Conservation (phyloP, 371 early-diverging fungal genomes). For the Basidiobolus meristosporus region DNA sequence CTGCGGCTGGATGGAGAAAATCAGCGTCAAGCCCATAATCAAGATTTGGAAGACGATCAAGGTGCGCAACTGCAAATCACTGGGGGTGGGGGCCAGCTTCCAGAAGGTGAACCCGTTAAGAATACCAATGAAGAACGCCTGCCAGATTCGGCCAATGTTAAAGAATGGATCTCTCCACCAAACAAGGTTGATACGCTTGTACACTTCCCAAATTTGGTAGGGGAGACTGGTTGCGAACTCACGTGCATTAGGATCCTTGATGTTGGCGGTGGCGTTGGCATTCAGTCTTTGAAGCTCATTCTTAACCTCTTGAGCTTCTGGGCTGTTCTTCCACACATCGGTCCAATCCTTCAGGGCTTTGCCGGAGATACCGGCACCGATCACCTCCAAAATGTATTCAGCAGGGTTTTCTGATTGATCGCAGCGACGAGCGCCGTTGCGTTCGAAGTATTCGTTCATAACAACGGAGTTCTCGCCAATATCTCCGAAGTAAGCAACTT, state of each 20-base stretch:
- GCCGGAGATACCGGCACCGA: conserved; percentile 36
- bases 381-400: conserved; percentile 46
- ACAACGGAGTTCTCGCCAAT: conserved; percentile 26
- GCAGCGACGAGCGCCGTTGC: conserved; percentile 34
- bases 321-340: conserved; percentile 27
- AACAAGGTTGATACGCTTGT: conserved; percentile 32
- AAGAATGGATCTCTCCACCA: conserved; percentile 46
- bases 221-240: conserved; percentile 7
- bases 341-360: conserved; percentile 22
- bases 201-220: conserved; percentile 28
- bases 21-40: conserved; percentile 37
- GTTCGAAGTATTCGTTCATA: conserved; percentile 39
- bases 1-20: conserved; percentile 51
- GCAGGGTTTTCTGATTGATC: conserved; percentile 40
- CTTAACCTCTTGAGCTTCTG: conserved; percentile 2
- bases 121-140: conserved; percentile 27
- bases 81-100: too few relatives aligned
- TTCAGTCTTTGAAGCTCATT: conserved; percentile 7
- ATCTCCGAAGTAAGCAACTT: conserved; percentile 61
- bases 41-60: conserved; percentile 53
- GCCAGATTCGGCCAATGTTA: conserved; percentile 38
- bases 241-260: conserved; percentile 1
- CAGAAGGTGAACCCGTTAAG: conserved; percentile 59
- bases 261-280: not conserved
- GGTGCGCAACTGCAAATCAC: conserved; percentile 4